Evolutionary conservation across 805 yeast genomes (phyloP).

Genomic region (Geotrichum ghanense): DNA sequence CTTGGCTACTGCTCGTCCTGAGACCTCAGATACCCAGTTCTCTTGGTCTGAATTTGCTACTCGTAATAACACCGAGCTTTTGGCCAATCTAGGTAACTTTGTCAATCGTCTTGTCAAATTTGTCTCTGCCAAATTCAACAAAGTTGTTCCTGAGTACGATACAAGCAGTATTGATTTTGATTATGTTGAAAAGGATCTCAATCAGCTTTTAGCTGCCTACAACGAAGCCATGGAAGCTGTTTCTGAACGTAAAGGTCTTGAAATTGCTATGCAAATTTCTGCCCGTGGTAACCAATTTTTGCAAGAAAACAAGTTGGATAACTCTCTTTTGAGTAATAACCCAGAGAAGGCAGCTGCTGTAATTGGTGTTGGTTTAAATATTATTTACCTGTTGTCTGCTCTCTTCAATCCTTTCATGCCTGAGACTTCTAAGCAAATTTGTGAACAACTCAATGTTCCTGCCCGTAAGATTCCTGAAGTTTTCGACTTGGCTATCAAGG

Average conservation of each 20-base stretch:
- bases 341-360: conserved; percentile 86
- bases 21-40: conserved; percentile 89
- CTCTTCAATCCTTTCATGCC: conserved; percentile 87
- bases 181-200: conserved; percentile 46
- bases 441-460: conserved; percentile 76
- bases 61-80: conserved; percentile 82
- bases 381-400: conserved; percentile 77
- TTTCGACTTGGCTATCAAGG: conserved; percentile 54
- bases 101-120: conserved; percentile 90
- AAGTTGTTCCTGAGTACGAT: conserved; percentile 68
- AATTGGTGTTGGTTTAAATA: conserved; percentile 80
- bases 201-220: conserved; percentile 49
- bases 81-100: conserved; percentile 94
- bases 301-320: conserved; percentile 93
- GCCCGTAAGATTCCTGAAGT: conserved; percentile 63
- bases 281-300: conserved; percentile 90
- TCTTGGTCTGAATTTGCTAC: conserved; percentile 96
- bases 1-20: conserved; percentile 87
- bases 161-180: conserved; percentile 35
- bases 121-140: conserved; percentile 80
- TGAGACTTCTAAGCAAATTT: conserved; percentile 57
- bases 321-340: conserved; percentile 59
- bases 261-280: conserved; percentile 80
- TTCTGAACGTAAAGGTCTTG: conserved; percentile 73
- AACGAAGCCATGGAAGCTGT: conserved; percentile 64